These are phyloP conservation scores for Pseudogymnoascus sp. DNA, from an alignment of 2,329 filamentous ascomycete genomes.

Conservation along the genomic window DNA sequence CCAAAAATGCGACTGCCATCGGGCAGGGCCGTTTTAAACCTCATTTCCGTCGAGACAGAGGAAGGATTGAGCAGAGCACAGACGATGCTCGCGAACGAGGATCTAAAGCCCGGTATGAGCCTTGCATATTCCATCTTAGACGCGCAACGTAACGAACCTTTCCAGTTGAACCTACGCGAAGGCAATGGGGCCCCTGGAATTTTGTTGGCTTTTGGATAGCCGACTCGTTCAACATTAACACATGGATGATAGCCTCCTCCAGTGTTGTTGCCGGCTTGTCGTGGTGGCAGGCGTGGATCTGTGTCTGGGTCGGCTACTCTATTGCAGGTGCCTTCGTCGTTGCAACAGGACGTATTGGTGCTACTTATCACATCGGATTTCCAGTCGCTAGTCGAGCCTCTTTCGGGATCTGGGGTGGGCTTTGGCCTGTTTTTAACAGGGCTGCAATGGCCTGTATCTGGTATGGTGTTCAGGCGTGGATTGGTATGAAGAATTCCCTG, in stretches of 20 bases:
- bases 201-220: constrained; percentile 84
- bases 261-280: constrained; percentile 71
- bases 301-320: constrained; percentile 77
- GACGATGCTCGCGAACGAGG: constrained; percentile 78
- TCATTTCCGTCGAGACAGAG: constrained; percentile 63
- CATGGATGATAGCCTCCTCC: constrained; percentile 85
- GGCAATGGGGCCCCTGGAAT: constrained; percentile 81
- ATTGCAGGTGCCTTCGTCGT: constrained; percentile 69
- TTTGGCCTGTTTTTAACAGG: constrained; percentile 85
- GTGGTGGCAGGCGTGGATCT: constrained; percentile 90
- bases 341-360: constrained; percentile 72
- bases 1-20: not conserved
- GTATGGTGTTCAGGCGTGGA: constrained; percentile 81
- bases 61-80: constrained; percentile 68
- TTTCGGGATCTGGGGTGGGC: constrained; percentile 80
- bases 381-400: constrained; percentile 69
- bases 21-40: not conserved
- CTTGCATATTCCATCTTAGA: constrained; percentile 15
- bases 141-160: constrained; percentile 19
- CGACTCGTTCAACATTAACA: constrained; percentile 82
- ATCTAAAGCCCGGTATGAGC: constrained; percentile 54
- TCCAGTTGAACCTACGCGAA: constrained; percentile 65
- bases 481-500: constrained; percentile 30
- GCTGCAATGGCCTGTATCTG: constrained; percentile 77
- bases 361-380: constrained; percentile 82